phyloP scores from a whole-genome alignment of 2,329 filamentous ascomycete genomes.

The Magnaporthiopsis incrustans region DNA sequence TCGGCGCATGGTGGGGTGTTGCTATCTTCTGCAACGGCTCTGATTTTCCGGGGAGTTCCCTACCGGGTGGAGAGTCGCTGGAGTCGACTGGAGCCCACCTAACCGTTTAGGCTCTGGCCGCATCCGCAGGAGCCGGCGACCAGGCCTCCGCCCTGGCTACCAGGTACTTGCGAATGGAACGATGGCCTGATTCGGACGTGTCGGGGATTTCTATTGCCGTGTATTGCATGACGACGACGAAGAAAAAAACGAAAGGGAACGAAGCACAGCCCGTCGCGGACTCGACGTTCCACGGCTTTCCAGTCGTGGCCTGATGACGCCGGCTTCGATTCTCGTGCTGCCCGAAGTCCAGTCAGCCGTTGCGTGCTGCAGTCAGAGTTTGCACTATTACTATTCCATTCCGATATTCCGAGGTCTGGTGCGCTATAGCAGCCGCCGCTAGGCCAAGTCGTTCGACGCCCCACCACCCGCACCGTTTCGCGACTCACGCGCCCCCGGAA shows the following conservation, averaged over 20 bases:
- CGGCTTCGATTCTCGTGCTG: background rate
- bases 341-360: too few relatives aligned
- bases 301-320: background rate
- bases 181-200: background rate
- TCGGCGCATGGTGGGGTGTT: background rate
- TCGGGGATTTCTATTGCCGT: too few relatives aligned
- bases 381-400: too few relatives aligned
- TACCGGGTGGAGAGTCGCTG: background rate
- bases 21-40: too few relatives aligned
- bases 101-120: background rate
- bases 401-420: background rate
- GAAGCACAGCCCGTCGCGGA: too few relatives aligned
- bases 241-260: background rate
- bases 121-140: background rate
- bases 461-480: too few relatives aligned
- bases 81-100: too few relatives aligned
- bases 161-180: background rate
- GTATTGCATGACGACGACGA: background rate
- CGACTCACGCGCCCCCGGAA: too few relatives aligned
- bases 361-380: too few relatives aligned
- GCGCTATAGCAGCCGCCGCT: background rate
- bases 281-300: background rate
- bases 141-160: background rate
- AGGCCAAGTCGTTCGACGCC: background rate
- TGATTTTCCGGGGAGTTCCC: background rate